Evolutionary conservation across 202 grass and related monocot species (phyloP).

Genomic region (Carex sylvatica): DNA sequence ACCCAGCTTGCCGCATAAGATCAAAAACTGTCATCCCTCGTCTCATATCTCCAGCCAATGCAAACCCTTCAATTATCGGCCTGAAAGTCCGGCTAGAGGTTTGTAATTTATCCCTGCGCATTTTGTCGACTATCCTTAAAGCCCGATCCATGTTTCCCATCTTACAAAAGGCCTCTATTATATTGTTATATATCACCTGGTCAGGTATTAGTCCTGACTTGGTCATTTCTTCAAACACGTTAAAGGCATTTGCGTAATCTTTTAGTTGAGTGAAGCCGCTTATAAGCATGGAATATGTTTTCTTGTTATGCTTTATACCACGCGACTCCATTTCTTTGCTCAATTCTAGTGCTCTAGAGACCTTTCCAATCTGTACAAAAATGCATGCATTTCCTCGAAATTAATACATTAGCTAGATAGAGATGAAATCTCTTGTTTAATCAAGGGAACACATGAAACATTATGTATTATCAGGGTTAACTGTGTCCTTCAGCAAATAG

Average conservation of each 20-base stretch:
- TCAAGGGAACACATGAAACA: not conserved
- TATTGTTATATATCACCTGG: constrained; percentile 79
- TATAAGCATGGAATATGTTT: constrained; percentile 98
- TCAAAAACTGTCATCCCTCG: constrained; percentile 74
- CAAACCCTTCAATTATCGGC: constrained; percentile 89
- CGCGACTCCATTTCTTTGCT: constrained; percentile 73
- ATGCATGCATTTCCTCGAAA: not conserved
- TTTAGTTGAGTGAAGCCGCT: constrained; percentile 92
- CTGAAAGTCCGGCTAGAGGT: constrained; percentile 88
- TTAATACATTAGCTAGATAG: not conserved
- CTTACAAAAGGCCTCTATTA: constrained; percentile 91
- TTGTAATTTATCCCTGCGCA: constrained; percentile 73
- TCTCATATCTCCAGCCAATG: constrained; percentile 77
- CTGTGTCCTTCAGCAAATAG: not conserved
- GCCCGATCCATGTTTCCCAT: constrained; percentile 85
- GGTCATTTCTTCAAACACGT: constrained; percentile 88
- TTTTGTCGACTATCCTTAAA: constrained; percentile 79
- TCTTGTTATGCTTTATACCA: constrained; percentile 87
- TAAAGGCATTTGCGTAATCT: constrained; percentile 91
- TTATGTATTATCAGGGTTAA: not conserved
- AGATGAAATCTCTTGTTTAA: not conserved
- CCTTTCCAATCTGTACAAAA: constrained; percentile 69
- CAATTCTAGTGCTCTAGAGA: constrained; percentile 68
- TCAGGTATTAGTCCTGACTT: constrained; percentile 75
- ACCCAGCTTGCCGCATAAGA: constrained; percentile 70